phyloP scores from a whole-genome alignment of 345 rosid genomes.

The Microthlaspi erraticum region DNA sequence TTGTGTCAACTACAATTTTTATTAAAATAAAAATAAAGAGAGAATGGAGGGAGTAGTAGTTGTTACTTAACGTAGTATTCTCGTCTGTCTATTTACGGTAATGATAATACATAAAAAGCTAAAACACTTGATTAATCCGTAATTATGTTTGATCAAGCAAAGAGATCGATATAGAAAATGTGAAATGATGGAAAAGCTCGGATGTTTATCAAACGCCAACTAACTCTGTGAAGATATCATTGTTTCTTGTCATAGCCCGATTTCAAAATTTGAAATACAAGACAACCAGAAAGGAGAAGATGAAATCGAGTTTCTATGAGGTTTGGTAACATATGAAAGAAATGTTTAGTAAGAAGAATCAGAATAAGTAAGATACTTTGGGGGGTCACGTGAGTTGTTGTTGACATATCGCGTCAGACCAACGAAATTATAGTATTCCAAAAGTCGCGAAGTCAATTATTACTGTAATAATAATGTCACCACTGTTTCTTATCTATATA shows the following conservation, averaged over 20 bases:
- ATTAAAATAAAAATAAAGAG: too few relatives aligned
- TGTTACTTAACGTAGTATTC: neutral
- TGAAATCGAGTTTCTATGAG: constrained; percentile 25
- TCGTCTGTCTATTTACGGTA: neutral
- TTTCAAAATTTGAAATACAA: constrained; percentile 45
- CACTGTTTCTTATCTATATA: constrained; percentile 34
- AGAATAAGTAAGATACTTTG: constrained; percentile 7
- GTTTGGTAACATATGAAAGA: constrained; percentile 37
- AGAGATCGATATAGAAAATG: constrained; percentile 17
- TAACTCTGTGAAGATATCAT: constrained; percentile 29
- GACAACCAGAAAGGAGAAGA: neutral
- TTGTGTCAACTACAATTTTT: too few relatives aligned
- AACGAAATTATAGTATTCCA: constrained; percentile 29
- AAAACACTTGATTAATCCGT: neutral
- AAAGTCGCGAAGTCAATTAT: constrained; percentile 38
- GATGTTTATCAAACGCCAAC: constrained; percentile 37
- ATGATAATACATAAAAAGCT: neutral
- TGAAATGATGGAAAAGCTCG: constrained; percentile 21
- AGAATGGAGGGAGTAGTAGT: neutral
- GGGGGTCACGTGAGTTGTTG: constrained; percentile 47
- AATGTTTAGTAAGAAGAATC: neutral
- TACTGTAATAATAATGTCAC: constrained; percentile 46
- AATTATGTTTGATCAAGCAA: neutral
- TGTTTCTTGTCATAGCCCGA: constrained; percentile 23
- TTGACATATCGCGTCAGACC: constrained; percentile 36